These are phyloP conservation scores for Dendrothele bispora DNA, from an alignment of 768 basidiomycete genomes.

Conservation along the genomic window DNA sequence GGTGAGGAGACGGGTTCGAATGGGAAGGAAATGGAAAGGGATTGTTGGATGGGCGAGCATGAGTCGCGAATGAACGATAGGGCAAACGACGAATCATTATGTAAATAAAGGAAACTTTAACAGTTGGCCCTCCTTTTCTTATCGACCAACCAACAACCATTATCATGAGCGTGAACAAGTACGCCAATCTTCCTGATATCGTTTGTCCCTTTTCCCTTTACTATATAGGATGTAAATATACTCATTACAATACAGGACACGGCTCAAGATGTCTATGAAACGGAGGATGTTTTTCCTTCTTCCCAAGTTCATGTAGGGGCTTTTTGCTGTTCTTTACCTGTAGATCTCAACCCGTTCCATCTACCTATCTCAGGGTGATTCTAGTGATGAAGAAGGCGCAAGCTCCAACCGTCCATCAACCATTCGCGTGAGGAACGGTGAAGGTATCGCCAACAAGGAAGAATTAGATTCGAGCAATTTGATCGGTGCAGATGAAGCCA, in stretches of 20 bases:
- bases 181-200: constrained; percentile 89
- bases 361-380: constrained; percentile 52
- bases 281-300: constrained; percentile 70
- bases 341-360: constrained; percentile 11
- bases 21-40: constrained; percentile 54
- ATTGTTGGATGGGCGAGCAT: too few relatives aligned
- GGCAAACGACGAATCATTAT: too few relatives aligned
- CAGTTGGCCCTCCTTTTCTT: too few relatives aligned
- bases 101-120: too few relatives aligned
- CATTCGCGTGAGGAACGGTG: constrained; percentile 38
- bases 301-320: constrained; percentile 50
- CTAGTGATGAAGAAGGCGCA: constrained; percentile 69
- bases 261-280: constrained; percentile 91
- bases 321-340: neutral
- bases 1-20: constrained; percentile 59
- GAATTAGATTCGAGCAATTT: constrained; percentile 70
- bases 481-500: constrained; percentile 67
- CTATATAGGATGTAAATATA: neutral
- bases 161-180: constrained; percentile 80
- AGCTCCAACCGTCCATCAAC: constrained; percentile 37
- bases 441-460: constrained; percentile 47
- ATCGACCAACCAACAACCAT: too few relatives aligned
- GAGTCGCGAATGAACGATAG: too few relatives aligned
- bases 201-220: constrained; percentile 43
- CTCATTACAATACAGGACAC: constrained; percentile 61